A percentile compares a stretch with the other conserved stretches of the same genome.
These are phyloP conservation scores for Fusarium sp. DNA, from an alignment of 2,329 filamentous ascomycete genomes.

Conservation along the genomic window DNA sequence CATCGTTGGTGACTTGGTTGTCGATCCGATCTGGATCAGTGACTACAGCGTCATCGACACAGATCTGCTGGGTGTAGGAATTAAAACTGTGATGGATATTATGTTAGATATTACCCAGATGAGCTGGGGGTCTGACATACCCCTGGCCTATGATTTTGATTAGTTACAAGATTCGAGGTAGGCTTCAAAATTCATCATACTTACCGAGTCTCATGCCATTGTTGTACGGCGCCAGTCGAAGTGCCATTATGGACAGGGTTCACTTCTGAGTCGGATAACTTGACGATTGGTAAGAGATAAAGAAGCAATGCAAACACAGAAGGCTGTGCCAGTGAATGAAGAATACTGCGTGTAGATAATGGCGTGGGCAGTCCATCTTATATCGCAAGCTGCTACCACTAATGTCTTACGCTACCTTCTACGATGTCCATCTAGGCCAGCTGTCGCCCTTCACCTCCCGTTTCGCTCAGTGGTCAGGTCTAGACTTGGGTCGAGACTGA, in stretches of 20 bases:
- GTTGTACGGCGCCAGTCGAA: slow-evolving; percentile 3
- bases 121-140: not conserved
- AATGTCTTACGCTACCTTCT: too few relatives aligned
- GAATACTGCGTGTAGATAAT: too few relatives aligned
- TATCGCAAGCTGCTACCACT: too few relatives aligned
- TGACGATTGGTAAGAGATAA: too few relatives aligned
- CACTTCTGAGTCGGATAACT: too few relatives aligned
- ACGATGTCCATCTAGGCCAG: too few relatives aligned
- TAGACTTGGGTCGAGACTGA: too few relatives aligned
- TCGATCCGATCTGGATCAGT: slow-evolving; percentile 1
- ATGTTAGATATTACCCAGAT: not conserved
- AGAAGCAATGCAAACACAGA: too few relatives aligned
- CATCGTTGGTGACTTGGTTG: slow-evolving; percentile 1
- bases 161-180: not conserved
- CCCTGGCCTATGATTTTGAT: not conserved
- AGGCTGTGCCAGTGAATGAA: too few relatives aligned
- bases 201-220: slow-evolving; percentile 15
- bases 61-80: slow-evolving; percentile 3
- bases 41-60: slow-evolving; percentile 6
- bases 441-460: too few relatives aligned
- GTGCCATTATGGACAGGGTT: not conserved
- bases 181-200: not conserved
- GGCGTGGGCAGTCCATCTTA: too few relatives aligned
- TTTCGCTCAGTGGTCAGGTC: too few relatives aligned
- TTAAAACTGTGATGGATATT: not conserved